Conservation (phyloP, 2,329 filamentous ascomycete genomes). For the Ophiostoma quercus region DNA sequence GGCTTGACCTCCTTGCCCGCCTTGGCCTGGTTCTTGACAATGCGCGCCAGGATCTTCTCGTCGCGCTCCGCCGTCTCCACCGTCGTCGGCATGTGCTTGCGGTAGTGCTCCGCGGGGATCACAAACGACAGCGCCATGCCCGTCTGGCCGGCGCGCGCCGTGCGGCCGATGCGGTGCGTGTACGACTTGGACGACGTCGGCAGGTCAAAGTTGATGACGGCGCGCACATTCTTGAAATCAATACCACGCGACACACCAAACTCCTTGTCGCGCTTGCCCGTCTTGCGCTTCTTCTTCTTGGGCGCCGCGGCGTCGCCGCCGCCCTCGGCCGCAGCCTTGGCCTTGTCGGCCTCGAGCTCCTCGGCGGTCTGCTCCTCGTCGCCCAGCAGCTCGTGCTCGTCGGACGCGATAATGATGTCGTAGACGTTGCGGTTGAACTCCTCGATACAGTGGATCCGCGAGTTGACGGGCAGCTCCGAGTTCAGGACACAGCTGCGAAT, state of each 20-base stretch:
- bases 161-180: constrained; percentile 93
- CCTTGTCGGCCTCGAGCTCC: constrained; percentile 40
- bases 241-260: constrained; percentile 95
- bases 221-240: constrained; percentile 92
- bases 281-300: constrained; percentile 63
- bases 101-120: constrained; percentile 72
- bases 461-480: constrained; percentile 89
- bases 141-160: constrained; percentile 81
- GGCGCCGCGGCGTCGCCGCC: constrained; percentile 31
- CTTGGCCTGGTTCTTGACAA: constrained; percentile 71
- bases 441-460: constrained; percentile 86
- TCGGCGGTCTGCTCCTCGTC: constrained; percentile 40
- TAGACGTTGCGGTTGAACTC: constrained; percentile 97
- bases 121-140: constrained; percentile 97
- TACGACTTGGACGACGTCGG: constrained; percentile 85
- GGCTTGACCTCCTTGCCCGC: constrained; percentile 80
- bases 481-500: constrained; percentile 92
- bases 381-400: constrained; percentile 43
- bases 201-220: constrained; percentile 95
- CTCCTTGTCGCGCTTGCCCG: constrained; percentile 66
- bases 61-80: constrained; percentile 73
- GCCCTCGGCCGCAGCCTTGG: constrained; percentile 28
- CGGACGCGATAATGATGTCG: constrained; percentile 94
- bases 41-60: constrained; percentile 75
- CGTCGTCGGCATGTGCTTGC: constrained; percentile 84